phyloP scores from a whole-genome alignment of 441 rosid species.

The Viola pubescens region DNA sequence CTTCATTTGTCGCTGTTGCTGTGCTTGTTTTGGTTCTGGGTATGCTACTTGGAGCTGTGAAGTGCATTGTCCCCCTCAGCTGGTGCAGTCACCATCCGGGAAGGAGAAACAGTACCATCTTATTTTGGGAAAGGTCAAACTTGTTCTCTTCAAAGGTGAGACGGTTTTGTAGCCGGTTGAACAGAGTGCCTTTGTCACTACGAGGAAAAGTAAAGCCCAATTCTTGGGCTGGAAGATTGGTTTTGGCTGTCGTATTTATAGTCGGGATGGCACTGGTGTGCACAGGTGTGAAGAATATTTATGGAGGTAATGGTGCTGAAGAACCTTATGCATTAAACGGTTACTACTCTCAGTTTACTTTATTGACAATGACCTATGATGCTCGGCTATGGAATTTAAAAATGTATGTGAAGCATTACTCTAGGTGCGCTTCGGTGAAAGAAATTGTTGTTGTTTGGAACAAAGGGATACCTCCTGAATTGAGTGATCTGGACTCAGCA shows the following conservation, averaged over 20 bases:
- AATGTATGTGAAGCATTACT: conserved; percentile 85
- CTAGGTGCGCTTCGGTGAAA: conserved; percentile 81
- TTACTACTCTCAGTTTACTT: conserved; percentile 74
- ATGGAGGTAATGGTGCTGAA: conserved; percentile 76
- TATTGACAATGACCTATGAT: conserved; percentile 88
- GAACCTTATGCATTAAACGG: conserved; percentile 60
- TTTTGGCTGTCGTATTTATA: conserved; percentile 35
- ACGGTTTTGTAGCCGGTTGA: conserved; percentile 60
- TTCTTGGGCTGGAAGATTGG: conserved; percentile 43
- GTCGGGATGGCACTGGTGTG: conserved; percentile 53
- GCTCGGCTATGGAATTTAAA: conserved; percentile 98
- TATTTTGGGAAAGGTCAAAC: conserved; percentile 44
- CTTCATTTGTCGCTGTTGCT: conserved; percentile 53
- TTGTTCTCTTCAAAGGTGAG: conserved; percentile 52
- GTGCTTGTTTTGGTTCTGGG: conserved; percentile 46
- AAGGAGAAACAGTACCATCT: conserved; percentile 46
- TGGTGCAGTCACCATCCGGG: conserved; percentile 61
- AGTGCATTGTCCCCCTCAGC: conserved; percentile 70
- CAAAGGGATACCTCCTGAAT: conserved; percentile 70
- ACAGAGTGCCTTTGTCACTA: conserved; percentile 47
- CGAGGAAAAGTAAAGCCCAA: conserved; percentile 54
- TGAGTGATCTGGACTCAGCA: conserved; percentile 57
- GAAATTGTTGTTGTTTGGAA: conserved; percentile 97
- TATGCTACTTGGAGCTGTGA: conserved; percentile 61
- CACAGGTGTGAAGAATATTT: conserved; percentile 45